Percentiles rank a stretch among this genome's conserved stretches.
Conservation (phyloP, 164 flowering plant genomes). For the Euptelea pleiosperma region DNA sequence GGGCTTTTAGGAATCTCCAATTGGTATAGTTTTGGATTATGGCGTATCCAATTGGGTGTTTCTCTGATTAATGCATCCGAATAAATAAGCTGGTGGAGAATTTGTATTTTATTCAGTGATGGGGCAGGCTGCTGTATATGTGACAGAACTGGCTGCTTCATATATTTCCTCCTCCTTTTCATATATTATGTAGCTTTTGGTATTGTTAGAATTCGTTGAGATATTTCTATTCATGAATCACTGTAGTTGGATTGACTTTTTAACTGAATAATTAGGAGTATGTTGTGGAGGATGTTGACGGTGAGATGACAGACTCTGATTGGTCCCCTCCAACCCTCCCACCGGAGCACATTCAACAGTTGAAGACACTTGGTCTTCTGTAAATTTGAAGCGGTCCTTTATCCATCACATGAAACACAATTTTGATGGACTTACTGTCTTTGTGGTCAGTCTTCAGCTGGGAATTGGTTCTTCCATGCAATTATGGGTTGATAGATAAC, state of each 20-base stretch:
- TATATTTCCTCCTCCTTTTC: too few relatives aligned
- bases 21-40: too few relatives aligned
- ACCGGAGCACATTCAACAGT: slow-evolving; percentile 87
- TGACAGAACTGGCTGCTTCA: too few relatives aligned
- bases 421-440: background rate
- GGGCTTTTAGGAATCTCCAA: too few relatives aligned
- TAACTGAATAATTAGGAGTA: slow-evolving; percentile 56
- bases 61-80: too few relatives aligned
- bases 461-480: too few relatives aligned
- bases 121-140: background rate
- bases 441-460: slow-evolving; percentile 4
- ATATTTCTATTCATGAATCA: background rate
- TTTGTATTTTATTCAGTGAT: background rate
- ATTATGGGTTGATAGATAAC: too few relatives aligned
- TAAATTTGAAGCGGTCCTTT: slow-evolving; percentile 23
- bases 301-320: slow-evolving; percentile 73
- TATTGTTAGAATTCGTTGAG: background rate
- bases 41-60: too few relatives aligned
- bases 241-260: background rate
- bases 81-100: too few relatives aligned
- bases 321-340: slow-evolving; percentile 94
- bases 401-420: slow-evolving; percentile 7
- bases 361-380: slow-evolving; percentile 84
- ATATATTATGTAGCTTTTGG: too few relatives aligned
- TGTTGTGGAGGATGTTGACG: slow-evolving; percentile 98